Percentiles rank a stretch among this genome's conserved stretches.
phyloP scores from a whole-genome alignment of 306 rosid genomes.

The Ormosia semicastrata region DNA sequence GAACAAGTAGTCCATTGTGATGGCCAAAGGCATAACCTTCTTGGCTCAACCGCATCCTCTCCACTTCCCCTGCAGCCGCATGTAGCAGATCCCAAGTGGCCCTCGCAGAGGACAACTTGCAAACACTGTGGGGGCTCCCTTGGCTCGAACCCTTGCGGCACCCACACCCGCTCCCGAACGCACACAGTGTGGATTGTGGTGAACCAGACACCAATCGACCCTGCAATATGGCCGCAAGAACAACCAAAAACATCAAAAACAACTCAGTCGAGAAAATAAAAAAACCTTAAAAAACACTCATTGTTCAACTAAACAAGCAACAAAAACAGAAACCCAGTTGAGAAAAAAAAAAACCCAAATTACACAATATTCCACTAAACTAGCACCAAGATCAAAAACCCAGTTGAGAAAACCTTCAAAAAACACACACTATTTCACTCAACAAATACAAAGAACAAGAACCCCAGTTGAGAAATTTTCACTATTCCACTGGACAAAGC shows the following conservation, averaged over 20 bases:
- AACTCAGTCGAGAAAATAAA: neutral
- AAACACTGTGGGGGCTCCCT: constrained; percentile 59
- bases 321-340: neutral
- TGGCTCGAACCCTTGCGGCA: constrained; percentile 53
- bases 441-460: neutral
- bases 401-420: neutral
- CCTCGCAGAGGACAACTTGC: constrained; percentile 37
- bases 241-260: neutral
- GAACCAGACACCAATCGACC: constrained; percentile 47
- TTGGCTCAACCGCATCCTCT: constrained; percentile 56
- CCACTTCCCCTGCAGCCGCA: constrained; percentile 89
- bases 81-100: constrained; percentile 75
- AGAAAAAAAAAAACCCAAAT: too few relatives aligned
- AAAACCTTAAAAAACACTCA: neutral
- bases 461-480: constrained; percentile 2
- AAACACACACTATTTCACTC: neutral
- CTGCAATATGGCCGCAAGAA: constrained; percentile 26
- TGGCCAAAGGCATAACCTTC: constrained; percentile 17
- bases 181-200: constrained; percentile 74
- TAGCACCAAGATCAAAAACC: neutral
- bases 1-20: constrained; percentile 25
- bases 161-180: constrained; percentile 44
- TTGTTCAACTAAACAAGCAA: neutral
- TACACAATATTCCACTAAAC: neutral
- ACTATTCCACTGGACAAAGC: neutral